Conservation (phyloP, 176 grass and related monocot species). For the Musa itinerans region DNA sequence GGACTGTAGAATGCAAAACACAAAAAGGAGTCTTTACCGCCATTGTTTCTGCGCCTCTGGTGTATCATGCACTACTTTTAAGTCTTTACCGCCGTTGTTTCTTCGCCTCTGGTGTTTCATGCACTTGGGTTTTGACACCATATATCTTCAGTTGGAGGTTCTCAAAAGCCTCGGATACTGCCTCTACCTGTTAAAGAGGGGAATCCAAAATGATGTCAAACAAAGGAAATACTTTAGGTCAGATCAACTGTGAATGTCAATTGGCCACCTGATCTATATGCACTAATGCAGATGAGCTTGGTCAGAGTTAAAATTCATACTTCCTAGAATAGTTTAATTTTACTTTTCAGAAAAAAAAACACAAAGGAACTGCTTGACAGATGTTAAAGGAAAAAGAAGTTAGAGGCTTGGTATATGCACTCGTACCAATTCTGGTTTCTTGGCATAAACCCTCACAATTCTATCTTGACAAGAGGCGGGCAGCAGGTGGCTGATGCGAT, state of each 20-base stretch:
- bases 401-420: conserved; percentile 7
- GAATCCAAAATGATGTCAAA: background rate
- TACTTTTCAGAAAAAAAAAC: no score
- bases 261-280: no score
- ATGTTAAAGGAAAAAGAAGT: conserved; percentile 3
- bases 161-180: conserved; percentile 75
- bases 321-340: background rate
- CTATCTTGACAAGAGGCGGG: conserved; percentile 60
- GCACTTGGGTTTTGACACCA: conserved; percentile 77
- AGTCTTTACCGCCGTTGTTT: conserved; percentile 2
- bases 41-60: conserved; percentile 58
- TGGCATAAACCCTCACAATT: conserved; percentile 82
- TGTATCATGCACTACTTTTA: conserved; percentile 44
- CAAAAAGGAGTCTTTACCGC: background rate
- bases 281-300: no score
- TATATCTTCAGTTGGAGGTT: conserved; percentile 77
- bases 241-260: no score
- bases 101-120: conserved; percentile 80
- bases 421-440: conserved; percentile 67
- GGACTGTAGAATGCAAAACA: background rate
- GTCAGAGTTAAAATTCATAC: no score
- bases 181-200: conserved; percentile 44
- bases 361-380: no score
- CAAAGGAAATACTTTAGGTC: no score
- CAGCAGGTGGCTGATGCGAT: conserved; percentile 72